A percentile compares a stretch with the other conserved stretches of the same genome.
These are phyloP conservation scores for Hibiscus syriacus DNA, from an alignment of 345 rosid genomes.

Conservation along the genomic window DNA sequence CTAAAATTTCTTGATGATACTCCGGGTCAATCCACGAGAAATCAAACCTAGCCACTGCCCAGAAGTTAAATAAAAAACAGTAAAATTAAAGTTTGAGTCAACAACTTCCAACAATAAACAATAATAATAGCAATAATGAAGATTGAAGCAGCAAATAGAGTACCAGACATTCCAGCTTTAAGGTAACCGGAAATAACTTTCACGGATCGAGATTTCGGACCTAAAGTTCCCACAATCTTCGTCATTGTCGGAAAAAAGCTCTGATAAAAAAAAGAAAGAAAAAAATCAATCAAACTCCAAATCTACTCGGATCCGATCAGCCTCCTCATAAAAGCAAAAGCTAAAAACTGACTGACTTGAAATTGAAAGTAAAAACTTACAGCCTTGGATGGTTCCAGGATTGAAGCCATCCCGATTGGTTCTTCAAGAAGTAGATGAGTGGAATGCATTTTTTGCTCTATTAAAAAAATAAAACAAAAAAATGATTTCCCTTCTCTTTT, in stretches of 20 bases:
- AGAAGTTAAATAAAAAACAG: neutral
- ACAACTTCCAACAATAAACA: neutral
- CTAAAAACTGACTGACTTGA: neutral
- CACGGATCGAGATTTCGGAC: slow-evolving; percentile 72
- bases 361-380: slow-evolving; percentile 33
- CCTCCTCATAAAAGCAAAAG: neutral
- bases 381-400: slow-evolving; percentile 92
- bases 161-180: slow-evolving; percentile 95
- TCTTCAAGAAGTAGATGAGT: slow-evolving; percentile 91
- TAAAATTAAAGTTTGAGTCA: neutral
- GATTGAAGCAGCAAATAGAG: neutral
- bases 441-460: slow-evolving; percentile 62
- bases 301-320: slow-evolving; percentile 4
- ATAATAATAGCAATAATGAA: slow-evolving; percentile 31
- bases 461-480: neutral
- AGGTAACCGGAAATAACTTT: slow-evolving; percentile 72
- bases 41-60: slow-evolving; percentile 78
- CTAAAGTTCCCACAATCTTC: slow-evolving; percentile 95
- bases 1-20: slow-evolving; percentile 84
- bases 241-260: slow-evolving; percentile 93
- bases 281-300: slow-evolving; percentile 19
- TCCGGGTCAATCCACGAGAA: slow-evolving; percentile 79
- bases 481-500: neutral
- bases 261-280: slow-evolving; percentile 28
- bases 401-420: slow-evolving; percentile 98